Base-by-base conservation (phyloP, 1,139 yeast species). In the Pichia cactophila region DNA sequence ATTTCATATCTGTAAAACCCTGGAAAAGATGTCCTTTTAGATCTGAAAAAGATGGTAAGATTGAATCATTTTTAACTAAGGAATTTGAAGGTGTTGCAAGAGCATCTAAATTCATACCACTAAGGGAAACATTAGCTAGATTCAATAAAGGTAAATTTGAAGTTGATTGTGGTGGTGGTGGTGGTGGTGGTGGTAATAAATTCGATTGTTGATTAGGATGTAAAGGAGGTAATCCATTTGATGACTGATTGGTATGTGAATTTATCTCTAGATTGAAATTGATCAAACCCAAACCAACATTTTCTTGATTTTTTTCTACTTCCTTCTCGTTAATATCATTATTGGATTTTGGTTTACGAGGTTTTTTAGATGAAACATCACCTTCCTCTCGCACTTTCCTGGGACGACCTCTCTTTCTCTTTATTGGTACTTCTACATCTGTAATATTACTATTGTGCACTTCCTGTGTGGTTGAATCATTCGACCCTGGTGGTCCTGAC, bases 31-130 rank as follows among this genome's bases (percentile, higher is more conserved):
- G 45, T 6, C 40, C 9, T 33, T 50, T 52, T n/a, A 54, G 31
- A 31, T 54, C 56, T 2, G 52, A 40, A 33, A 52, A 54, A 10
- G 56, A 54, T 3, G 54, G 54, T 31, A 51, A 16, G 33, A 46
- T 26, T 12, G 43, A 44, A 6, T 37, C 37, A 5, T 39, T 42
- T 4, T 38, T 6, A 23, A 17, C 26, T 16, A 6, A 4, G 8
- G 11, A 28, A 23, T 9, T 26, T 26, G 46, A 12, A 33, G 42
- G 10, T 23, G 39, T 17, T 31, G 39, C 35, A 6, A 47, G 17
- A 26, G 46, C 45, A 12, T 40, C 37, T 11, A 47, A 26, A 16
- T 48, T 43, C 31, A 46, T 16, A 29, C n/a, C 40, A 39, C 49
- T 51, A 20, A 51, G 31, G 11, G 54, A 49, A 3, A 45, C 48